A percentile compares a stretch with the other conserved stretches of the same genome.
Evolutionary conservation across 2,329 filamentous ascomycete species (phyloP).

Genomic region (Talaromyces piceae): DNA sequence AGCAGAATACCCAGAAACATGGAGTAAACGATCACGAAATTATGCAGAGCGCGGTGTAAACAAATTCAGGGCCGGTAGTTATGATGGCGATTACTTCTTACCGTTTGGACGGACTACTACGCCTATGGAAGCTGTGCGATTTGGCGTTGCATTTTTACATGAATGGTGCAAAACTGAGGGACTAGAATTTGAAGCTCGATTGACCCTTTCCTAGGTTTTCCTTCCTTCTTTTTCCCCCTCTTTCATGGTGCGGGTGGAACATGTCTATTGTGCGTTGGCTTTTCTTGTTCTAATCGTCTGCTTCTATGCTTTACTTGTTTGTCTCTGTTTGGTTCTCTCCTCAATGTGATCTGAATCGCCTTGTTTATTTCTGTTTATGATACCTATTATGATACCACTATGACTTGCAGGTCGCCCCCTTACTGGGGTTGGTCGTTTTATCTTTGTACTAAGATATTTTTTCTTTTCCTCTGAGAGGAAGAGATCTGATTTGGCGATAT

Average conservation of each 20-base stretch:
- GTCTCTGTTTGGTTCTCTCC: neutral
- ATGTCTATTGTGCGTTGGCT: neutral
- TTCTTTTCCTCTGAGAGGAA: neutral
- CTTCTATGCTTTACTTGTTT: neutral
- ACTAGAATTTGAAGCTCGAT: constrained; percentile 36
- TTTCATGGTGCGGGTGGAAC: neutral
- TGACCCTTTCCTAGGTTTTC: constrained; percentile 25
- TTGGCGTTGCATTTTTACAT: constrained; percentile 37
- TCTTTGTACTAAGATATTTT: constrained; percentile 3
- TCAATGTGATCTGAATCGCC: neutral
- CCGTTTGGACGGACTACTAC: constrained; percentile 37
- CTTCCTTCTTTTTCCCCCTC: neutral
- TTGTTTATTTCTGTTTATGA: neutral
- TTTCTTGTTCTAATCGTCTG: neutral
- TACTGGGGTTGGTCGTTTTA: constrained; percentile 5
- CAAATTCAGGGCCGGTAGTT: constrained; percentile 26
- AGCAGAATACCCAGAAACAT: constrained; percentile 38
- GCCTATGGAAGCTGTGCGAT: constrained; percentile 39
- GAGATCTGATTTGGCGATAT: neutral
- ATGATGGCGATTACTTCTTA: constrained; percentile 33
- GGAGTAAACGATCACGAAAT: constrained; percentile 34
- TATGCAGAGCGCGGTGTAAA: constrained; percentile 30
- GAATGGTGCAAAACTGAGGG: constrained; percentile 42
- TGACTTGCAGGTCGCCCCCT: neutral
- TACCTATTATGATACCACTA: neutral